These are phyloP conservation scores for Verticillium nonalfalfae DNA, from an alignment of 2,329 filamentous ascomycete species.

Conservation along the genomic window DNA sequence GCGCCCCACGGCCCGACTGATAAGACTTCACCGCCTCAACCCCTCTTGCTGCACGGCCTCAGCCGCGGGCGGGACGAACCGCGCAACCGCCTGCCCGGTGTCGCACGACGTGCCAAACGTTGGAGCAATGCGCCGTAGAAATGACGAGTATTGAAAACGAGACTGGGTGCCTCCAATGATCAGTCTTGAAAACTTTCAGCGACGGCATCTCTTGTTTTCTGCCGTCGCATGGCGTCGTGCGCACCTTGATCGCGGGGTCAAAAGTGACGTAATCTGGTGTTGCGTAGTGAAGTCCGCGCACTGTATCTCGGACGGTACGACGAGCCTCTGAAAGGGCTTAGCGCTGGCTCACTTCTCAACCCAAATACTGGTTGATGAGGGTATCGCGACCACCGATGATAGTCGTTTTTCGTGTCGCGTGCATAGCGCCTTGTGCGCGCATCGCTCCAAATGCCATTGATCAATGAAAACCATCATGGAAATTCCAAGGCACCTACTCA, in stretches of 20 bases:
- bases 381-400: not conserved
- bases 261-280: not conserved
- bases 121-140: not conserved
- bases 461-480: not conserved
- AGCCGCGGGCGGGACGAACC: not conserved
- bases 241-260: not conserved
- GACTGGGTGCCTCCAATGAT: not conserved
- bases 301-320: not conserved
- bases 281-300: not conserved
- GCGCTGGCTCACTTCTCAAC: not conserved
- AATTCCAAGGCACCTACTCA: not conserved
- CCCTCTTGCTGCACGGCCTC: not conserved
- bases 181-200: not conserved
- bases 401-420: not conserved
- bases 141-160: not conserved
- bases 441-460: not conserved
- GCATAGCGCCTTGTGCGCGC: not conserved
- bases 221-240: not conserved
- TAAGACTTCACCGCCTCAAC: not conserved
- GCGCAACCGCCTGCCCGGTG: not conserved
- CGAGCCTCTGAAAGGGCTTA: not conserved
- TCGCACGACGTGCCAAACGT: not conserved
- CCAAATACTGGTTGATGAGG: not conserved
- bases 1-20: not conserved
- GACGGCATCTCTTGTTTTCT: not conserved